These are phyloP conservation scores for Blastomyces parvus DNA, from an alignment of 2,329 filamentous ascomycete genomes.

Conservation along the genomic window DNA sequence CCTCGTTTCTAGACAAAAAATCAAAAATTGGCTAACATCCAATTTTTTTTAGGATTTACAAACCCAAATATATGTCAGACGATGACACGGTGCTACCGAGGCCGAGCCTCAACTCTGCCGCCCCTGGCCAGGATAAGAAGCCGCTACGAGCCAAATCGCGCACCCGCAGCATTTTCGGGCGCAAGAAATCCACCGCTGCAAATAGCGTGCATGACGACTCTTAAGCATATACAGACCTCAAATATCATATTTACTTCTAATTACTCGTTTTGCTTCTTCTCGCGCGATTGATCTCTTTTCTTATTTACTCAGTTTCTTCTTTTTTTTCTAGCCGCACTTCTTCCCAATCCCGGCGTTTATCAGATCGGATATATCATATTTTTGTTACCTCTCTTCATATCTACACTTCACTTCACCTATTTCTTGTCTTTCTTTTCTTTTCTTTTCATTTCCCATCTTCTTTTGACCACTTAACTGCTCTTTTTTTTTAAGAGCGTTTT, in stretches of 20 bases:
- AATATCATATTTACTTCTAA: not conserved
- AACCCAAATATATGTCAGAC: constrained; percentile 77
- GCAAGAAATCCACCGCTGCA: constrained; percentile 39
- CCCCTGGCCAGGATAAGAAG: constrained; percentile 43
- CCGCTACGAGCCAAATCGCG: constrained; percentile 63
- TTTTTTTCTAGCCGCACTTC: not conserved
- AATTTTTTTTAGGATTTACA: constrained; percentile 75
- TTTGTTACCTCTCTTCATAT: not conserved
- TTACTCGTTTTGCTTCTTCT: not conserved
- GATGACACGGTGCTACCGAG: constrained; percentile 31
- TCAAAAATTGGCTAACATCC: not conserved
- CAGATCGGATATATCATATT: not conserved
- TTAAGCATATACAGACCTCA: constrained; percentile 5
- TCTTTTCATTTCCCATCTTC: not conserved
- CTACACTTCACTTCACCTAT: not conserved
- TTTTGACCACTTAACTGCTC: no score
- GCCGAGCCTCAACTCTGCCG: constrained; percentile 11
- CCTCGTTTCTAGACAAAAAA: no score
- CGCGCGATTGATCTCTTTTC: not conserved
- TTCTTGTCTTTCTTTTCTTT: not conserved
- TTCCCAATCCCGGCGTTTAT: not conserved
- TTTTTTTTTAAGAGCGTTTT: no score
- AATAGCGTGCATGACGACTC: constrained; percentile 18
- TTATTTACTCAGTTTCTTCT: not conserved
- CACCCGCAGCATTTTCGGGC: constrained; percentile 62